Percentiles rank a stretch among this genome's conserved stretches.
phyloP scores from a whole-genome alignment of 108 stramenopile species.

The Discostella stelligeroides region DNA sequence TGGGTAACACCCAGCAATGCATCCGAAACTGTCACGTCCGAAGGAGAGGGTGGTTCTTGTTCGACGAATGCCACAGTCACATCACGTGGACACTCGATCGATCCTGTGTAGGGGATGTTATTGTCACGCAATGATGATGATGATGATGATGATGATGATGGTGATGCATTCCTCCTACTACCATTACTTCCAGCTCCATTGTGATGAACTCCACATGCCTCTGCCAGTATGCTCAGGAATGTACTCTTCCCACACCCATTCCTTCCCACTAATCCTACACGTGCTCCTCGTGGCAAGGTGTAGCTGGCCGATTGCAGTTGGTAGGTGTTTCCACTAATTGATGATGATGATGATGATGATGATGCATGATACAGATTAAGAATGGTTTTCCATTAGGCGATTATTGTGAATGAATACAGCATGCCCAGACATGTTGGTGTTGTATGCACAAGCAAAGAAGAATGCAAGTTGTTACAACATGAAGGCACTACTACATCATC shows the following conservation, averaged over 20 bases:
- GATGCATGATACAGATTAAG: too few relatives aligned
- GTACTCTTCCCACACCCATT: conserved; percentile 81
- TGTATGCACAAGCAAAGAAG: background rate
- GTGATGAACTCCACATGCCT: conserved; percentile 31
- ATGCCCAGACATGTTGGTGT: background rate
- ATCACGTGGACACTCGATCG: conserved; percentile 50
- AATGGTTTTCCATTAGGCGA: too few relatives aligned
- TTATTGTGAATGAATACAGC: too few relatives aligned
- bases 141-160: too few relatives aligned
- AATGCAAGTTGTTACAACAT: background rate
- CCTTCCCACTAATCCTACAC: conserved; percentile 70
- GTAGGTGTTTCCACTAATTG: conserved; percentile 70
- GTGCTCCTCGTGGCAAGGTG: conserved; percentile 67
- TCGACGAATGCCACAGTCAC: conserved; percentile 72
- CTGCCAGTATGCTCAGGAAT: conserved; percentile 71
- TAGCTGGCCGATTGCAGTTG: conserved; percentile 76
- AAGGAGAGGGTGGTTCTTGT: conserved; percentile 75
- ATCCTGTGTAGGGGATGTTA: conserved; percentile 61
- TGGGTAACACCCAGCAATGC: conserved; percentile 67
- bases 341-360: conserved; percentile 1
- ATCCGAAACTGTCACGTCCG: conserved; percentile 73
- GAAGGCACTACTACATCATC: too few relatives aligned
- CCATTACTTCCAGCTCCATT: conserved; percentile 11
- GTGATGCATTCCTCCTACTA: background rate
- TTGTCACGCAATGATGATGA: too few relatives aligned